These are phyloP conservation scores for Xylaria sp. DNA, from an alignment of 495 filamentous ascomycete genomes.

Conservation along the genomic window DNA sequence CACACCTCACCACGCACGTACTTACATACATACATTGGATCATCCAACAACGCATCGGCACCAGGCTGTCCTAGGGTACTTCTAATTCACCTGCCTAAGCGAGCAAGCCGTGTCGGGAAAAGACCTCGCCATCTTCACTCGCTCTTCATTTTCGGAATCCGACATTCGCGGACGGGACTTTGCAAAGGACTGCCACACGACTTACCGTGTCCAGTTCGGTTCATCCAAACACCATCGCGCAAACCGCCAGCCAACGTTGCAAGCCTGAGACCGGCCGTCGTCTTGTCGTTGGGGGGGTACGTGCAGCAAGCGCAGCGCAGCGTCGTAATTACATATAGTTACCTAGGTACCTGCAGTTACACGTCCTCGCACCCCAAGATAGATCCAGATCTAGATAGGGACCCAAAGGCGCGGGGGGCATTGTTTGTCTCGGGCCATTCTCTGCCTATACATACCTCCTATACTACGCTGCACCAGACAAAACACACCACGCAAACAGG, in stretches of 20 bases:
- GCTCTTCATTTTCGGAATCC: slow-evolving; percentile 16
- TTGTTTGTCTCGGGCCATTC: slow-evolving; percentile 25
- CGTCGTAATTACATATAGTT: background rate
- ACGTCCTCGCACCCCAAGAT: slow-evolving; percentile 22
- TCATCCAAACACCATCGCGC: slow-evolving; percentile 15
- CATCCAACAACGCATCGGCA: slow-evolving; percentile 4
- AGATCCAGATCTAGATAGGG: slow-evolving; percentile 24
- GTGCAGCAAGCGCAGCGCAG: slow-evolving; percentile 7
- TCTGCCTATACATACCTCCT: background rate
- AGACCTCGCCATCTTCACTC: slow-evolving; percentile 13
- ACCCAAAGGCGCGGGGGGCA: slow-evolving; percentile 25
- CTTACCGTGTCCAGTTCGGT: slow-evolving; percentile 10
- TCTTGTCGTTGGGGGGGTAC: background rate
- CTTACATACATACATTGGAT: no score
- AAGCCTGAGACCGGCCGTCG: background rate
- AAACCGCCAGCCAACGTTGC: slow-evolving; percentile 1
- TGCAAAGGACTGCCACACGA: background rate
- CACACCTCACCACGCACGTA: slow-evolving; percentile 4
- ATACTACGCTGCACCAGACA: slow-evolving; percentile 2
- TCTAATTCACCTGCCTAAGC: slow-evolving; percentile 16
- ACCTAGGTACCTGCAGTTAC: slow-evolving; percentile 19
- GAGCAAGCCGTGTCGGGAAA: slow-evolving; percentile 14
- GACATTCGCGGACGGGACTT: slow-evolving; percentile 10
- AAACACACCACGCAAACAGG: slow-evolving; percentile 23
- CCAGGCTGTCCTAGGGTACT: background rate